Conservation (phyloP, 495 filamentous ascomycete genomes). For the Emericellopsis terricola region DNA sequence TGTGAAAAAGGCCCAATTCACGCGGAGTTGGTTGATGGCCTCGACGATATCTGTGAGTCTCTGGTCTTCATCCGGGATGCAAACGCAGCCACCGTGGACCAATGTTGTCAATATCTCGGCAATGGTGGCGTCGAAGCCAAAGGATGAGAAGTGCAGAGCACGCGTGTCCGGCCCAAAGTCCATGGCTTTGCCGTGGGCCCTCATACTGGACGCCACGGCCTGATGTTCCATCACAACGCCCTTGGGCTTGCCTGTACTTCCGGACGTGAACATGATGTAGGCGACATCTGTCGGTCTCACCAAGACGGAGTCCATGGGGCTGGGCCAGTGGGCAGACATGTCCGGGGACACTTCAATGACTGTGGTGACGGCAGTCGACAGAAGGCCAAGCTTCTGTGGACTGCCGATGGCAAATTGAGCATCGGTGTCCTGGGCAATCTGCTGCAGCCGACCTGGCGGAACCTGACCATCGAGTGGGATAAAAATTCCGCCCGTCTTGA, state of each 20-base stretch:
- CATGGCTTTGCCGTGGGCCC: constrained; percentile 21
- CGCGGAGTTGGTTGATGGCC: constrained; percentile 22
- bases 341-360: too few relatives aligned
- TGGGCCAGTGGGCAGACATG: too few relatives aligned
- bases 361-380: too few relatives aligned
- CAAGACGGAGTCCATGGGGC: too few relatives aligned
- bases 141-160: constrained; percentile 41
- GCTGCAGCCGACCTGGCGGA: constrained; percentile 26
- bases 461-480: constrained; percentile 15
- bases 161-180: constrained; percentile 21
- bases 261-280: constrained; percentile 42
- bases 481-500: neutral
- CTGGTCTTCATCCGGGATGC: constrained; percentile 18
- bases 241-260: constrained; percentile 23
- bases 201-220: constrained; percentile 16
- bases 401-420: too few relatives aligned
- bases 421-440: neutral
- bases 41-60: constrained; percentile 11
- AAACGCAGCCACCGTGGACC: constrained; percentile 27
- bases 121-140: constrained; percentile 41
- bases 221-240: constrained; percentile 26
- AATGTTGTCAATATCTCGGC: constrained; percentile 37
- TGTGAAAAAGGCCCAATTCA: constrained; percentile 32
- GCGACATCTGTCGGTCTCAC: neutral
- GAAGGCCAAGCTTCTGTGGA: too few relatives aligned